Conservation (phyloP, 331 rosid species). For the Erythrophleum ivorense region DNA sequence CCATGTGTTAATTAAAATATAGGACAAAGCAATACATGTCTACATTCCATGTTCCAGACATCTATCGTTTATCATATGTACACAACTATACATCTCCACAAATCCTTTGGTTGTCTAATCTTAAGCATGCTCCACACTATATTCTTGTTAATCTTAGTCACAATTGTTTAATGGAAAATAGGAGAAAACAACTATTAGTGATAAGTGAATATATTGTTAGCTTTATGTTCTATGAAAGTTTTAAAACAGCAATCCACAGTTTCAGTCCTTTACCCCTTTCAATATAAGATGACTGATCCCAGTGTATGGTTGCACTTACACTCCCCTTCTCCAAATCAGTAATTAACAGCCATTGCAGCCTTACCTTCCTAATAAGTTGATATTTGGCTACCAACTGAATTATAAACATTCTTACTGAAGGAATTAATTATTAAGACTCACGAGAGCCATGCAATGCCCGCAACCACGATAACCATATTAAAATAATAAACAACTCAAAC, state of each 20-base stretch:
- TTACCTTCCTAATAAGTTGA: background rate
- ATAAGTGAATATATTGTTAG: background rate
- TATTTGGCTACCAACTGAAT: background rate
- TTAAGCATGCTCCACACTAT: conserved; percentile 7
- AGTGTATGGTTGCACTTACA: background rate
- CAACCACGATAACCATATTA: conserved; percentile 14
- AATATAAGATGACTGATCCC: conserved; percentile 4
- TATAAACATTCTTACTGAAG: background rate
- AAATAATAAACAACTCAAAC: conserved; percentile 6
- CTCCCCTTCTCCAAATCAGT: conserved; percentile 1
- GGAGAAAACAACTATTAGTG: conserved; percentile 11
- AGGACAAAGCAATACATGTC: background rate
- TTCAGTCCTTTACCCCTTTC: background rate
- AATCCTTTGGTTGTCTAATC: background rate
- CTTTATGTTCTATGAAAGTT: conserved; percentile 18
- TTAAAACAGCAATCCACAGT: conserved; percentile 7
- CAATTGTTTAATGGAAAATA: background rate
- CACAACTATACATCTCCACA: conserved; percentile 2
- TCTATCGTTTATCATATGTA: background rate
- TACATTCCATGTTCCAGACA: background rate
- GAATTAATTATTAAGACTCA: background rate
- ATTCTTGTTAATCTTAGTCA: background rate
- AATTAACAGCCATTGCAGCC: background rate
- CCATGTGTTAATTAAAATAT: background rate
- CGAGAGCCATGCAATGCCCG: conserved; percentile 21